Conservation (phyloP, 2,329 filamentous ascomycete species). For the Colletotrichum sp. region DNA sequence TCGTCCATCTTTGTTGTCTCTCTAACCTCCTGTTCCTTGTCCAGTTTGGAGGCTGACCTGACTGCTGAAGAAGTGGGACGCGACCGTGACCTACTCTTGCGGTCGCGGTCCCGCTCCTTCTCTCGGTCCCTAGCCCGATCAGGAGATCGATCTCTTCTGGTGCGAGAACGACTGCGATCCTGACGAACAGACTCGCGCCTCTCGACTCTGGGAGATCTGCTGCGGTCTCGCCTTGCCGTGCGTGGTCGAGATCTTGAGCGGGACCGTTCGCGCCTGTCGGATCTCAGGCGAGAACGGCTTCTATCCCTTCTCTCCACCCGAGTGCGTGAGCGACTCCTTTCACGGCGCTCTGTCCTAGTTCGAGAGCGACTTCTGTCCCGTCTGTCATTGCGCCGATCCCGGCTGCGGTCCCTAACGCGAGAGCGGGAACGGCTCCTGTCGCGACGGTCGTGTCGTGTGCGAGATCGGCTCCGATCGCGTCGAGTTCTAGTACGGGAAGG, state of each 20-base stretch:
- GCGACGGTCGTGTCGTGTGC: conserved; percentile 32
- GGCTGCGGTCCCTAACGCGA: conserved; percentile 34
- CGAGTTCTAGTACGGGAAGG: conserved; percentile 26
- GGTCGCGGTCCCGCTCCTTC: conserved; percentile 32
- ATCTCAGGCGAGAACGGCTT: conserved; percentile 31
- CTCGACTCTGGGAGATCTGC: conserved; percentile 27
- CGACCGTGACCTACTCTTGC: conserved; percentile 51
- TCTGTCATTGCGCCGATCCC: conserved; percentile 36
- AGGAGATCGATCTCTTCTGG: conserved; percentile 26
- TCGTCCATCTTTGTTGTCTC: conserved; percentile 66
- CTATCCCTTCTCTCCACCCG: conserved; percentile 28
- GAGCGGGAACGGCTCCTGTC: conserved; percentile 41
- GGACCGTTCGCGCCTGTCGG: conserved; percentile 7
- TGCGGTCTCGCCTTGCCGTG: conserved; percentile 29
- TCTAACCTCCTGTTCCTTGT: conserved; percentile 50
- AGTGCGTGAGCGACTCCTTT: conserved; percentile 34
- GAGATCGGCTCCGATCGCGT: conserved; percentile 37
- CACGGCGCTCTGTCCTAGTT: conserved; percentile 13
- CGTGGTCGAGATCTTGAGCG: conserved; percentile 14
- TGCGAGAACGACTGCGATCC: conserved; percentile 18
- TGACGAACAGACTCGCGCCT: conserved; percentile 22
- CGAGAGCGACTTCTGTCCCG: conserved; percentile 38
- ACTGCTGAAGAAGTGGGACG: conserved; percentile 31
- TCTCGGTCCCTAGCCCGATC: conserved; percentile 19
- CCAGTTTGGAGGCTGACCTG: conserved; percentile 1